A percentile compares a stretch with the other conserved stretches of the same genome.
These are phyloP conservation scores for Hordeum vulgare DNA, from an alignment of 176 grass and related monocot genomes.

Conservation along the genomic window DNA sequence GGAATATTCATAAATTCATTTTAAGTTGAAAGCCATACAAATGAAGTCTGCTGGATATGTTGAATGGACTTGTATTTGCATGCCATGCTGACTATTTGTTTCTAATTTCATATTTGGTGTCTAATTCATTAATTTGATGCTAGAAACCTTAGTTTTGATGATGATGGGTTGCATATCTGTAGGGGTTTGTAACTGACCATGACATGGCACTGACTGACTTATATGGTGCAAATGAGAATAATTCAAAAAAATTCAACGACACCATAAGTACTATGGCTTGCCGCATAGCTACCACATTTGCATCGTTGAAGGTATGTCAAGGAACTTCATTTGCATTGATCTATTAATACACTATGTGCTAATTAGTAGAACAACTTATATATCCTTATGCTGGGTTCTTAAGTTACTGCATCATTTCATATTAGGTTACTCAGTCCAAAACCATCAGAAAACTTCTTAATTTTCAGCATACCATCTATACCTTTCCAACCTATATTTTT, in stretches of 20 bases:
- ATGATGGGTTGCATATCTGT: not conserved
- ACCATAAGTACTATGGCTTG: conserved; percentile 68
- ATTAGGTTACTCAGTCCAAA: not conserved
- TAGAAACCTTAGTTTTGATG: not conserved
- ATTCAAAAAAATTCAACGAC: conserved; percentile 61
- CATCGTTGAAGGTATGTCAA: conserved; percentile 76
- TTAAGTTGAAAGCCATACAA: not conserved
- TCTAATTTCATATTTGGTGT: not conserved
- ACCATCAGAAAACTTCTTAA: not conserved
- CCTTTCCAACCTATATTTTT: not conserved
- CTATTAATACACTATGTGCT: not conserved
- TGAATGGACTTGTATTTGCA: conserved; percentile 7
- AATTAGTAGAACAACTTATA: not conserved
- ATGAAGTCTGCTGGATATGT: not conserved
- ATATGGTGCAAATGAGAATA: conserved; percentile 48
- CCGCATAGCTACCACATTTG: conserved; percentile 83
- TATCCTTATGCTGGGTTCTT: not conserved
- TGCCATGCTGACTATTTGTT: not conserved
- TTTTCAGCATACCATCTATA: conserved; percentile 1
- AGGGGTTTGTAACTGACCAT: conserved; percentile 95
- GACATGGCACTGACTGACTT: conserved; percentile 74
- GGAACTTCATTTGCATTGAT: conserved; percentile 6
- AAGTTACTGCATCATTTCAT: not conserved
- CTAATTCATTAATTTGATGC: not conserved
- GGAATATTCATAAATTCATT: conserved; percentile 13